These are phyloP conservation scores for Eutrema yunnanense DNA, from an alignment of 345 rosid species.

Conservation along the genomic window DNA sequence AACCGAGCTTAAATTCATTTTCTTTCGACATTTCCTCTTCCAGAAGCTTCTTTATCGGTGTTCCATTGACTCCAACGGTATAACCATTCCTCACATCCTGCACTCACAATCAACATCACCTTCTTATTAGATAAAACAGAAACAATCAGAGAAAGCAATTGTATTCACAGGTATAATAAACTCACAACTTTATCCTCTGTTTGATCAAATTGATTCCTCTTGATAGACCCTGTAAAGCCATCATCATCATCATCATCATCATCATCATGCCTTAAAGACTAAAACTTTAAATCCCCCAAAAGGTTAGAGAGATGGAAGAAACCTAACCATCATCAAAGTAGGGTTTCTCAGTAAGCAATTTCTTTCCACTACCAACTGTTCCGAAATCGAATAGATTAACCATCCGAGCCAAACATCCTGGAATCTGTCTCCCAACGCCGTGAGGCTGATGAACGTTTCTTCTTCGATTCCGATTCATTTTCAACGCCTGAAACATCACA, in stretches of 20 bases:
- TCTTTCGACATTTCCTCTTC: constrained; percentile 87
- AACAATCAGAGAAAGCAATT: neutral
- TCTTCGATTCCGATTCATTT: constrained; percentile 52
- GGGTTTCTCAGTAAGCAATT: constrained; percentile 39
- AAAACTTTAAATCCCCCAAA: neutral
- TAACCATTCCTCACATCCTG: constrained; percentile 45
- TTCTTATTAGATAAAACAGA: neutral
- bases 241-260: neutral
- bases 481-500: constrained; percentile 37
- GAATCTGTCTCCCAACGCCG: constrained; percentile 42
- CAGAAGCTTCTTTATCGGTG: constrained; percentile 72
- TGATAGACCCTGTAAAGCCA: constrained; percentile 34
- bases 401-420: constrained; percentile 52
- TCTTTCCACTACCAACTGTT: constrained; percentile 32
- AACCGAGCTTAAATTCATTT: constrained; percentile 40
- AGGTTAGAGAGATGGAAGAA: neutral
- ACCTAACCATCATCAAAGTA: constrained; percentile 51
- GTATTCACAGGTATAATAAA: neutral
- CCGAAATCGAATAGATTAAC: constrained; percentile 67
- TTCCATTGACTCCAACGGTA: constrained; percentile 49
- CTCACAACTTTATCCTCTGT: constrained; percentile 67
- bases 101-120: constrained; percentile 19
- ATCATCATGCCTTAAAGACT: neutral
- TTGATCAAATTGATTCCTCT: constrained; percentile 60
- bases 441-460: constrained; percentile 34